phyloP scores from a whole-genome alignment of 345 rosid species.

The Corchorus capsularis region DNA sequence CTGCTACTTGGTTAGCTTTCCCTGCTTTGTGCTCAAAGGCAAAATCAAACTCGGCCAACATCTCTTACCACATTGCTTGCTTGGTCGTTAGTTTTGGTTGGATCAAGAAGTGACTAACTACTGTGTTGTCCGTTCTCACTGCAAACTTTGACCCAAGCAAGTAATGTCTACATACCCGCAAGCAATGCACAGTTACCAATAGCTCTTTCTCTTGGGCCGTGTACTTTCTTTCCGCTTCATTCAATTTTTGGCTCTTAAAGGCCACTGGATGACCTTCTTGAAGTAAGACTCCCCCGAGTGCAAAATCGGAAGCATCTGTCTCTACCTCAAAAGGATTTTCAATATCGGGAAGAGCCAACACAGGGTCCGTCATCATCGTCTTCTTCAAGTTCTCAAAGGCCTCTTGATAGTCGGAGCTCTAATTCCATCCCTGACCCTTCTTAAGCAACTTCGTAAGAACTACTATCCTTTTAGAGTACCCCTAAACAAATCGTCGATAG shows the following conservation, averaged over 20 bases:
- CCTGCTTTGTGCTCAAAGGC: background rate
- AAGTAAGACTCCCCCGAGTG: background rate
- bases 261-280: background rate
- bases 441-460: too few species aligned
- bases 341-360: too few species aligned
- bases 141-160: background rate
- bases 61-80: background rate
- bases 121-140: background rate
- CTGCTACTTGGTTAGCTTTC: background rate
- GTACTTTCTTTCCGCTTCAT: background rate
- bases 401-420: too few species aligned
- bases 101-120: background rate
- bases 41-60: background rate
- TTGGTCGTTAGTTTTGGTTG: background rate
- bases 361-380: too few species aligned
- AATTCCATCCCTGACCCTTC: too few species aligned
- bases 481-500: too few species aligned
- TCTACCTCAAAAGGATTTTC: too few species aligned
- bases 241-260: background rate
- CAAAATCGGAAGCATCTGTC: too few species aligned
- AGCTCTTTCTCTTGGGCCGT: background rate
- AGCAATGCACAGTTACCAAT: background rate
- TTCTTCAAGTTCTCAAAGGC: too few species aligned
- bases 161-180: background rate
- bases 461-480: too few species aligned